Conservation (phyloP, 352 stramenopile genomes). For the Globisporangium emineosum region DNA sequence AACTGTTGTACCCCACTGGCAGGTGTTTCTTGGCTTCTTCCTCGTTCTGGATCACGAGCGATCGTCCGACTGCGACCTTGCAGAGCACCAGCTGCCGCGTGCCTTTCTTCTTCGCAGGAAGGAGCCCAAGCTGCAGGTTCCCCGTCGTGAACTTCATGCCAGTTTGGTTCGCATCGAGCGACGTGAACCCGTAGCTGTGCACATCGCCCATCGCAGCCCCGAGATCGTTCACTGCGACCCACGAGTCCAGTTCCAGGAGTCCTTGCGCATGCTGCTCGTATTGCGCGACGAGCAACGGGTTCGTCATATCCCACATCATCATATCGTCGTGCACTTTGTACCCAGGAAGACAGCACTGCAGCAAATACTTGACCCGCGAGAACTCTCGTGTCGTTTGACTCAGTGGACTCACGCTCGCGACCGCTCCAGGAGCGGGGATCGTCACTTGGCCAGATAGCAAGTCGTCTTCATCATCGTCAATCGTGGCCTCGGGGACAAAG, state of each 20-base stretch:
- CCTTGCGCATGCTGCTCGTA: conserved; percentile 50
- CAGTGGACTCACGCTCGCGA: conserved; percentile 49
- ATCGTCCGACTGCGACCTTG: conserved; percentile 67
- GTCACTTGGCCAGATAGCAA: conserved; percentile 12
- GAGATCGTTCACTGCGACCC: conserved; percentile 68
- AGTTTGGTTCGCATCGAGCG: conserved; percentile 35
- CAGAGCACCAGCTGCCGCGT: conserved; percentile 68
- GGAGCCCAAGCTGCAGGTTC: conserved; percentile 37
- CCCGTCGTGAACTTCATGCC: conserved; percentile 72
- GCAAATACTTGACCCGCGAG: conserved; percentile 56
- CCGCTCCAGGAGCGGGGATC: conserved; percentile 29
- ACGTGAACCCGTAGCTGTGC: conserved; percentile 51
- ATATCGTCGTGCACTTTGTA: conserved; percentile 56
- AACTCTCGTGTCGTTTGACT: conserved; percentile 50
- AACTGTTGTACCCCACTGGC: conserved; percentile 71
- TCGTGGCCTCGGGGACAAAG: neutral
- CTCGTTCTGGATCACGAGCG: conserved; percentile 46
- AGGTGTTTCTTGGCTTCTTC: conserved; percentile 37
- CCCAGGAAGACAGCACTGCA: conserved; percentile 56
- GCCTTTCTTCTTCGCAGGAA: conserved; percentile 13
- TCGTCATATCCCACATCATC: conserved; percentile 72
- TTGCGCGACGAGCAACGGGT: conserved; percentile 46
- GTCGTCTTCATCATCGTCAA: conserved; percentile 18
- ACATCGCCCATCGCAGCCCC: conserved; percentile 52
- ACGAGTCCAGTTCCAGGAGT: conserved; percentile 70